These are phyloP conservation scores for Fusarium papillatum DNA, from an alignment of 2,329 filamentous ascomycete genomes.

Conservation along the genomic window DNA sequence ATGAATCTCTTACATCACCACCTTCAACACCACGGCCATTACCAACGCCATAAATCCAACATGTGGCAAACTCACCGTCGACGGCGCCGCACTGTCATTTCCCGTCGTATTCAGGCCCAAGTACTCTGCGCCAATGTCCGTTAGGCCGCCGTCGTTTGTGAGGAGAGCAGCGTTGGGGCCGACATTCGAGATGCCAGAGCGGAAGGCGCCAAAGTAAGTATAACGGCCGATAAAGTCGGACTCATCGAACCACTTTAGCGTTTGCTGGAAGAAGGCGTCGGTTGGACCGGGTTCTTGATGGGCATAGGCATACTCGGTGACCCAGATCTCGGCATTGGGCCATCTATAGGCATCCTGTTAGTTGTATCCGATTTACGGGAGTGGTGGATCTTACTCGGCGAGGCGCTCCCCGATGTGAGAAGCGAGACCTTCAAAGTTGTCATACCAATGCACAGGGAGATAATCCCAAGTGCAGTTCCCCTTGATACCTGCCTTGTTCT, in stretches of 20 bases:
- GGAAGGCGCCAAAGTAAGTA: conserved; percentile 83
- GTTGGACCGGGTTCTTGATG: conserved; percentile 68
- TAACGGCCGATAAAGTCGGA: conserved; percentile 73
- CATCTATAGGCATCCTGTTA: conserved; percentile 56
- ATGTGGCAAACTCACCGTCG: neutral
- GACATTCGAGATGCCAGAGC: conserved; percentile 78
- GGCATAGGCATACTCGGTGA: conserved; percentile 81
- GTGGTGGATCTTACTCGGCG: conserved; percentile 47
- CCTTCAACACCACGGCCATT: conserved; percentile 10
- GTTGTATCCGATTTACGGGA: neutral
- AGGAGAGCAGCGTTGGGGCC: conserved; percentile 81
- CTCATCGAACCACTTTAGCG: conserved; percentile 74
- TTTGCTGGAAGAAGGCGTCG: conserved; percentile 77
- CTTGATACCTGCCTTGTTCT: conserved; percentile 56
- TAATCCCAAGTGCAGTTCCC: conserved; percentile 74
- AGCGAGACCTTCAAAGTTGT: conserved; percentile 77
- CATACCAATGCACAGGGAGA: conserved; percentile 77
- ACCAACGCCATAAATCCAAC: conserved; percentile 13
- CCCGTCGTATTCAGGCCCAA: conserved; percentile 69
- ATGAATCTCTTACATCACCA: conserved; percentile 2
- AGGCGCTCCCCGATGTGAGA: conserved; percentile 71
- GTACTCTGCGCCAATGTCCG: conserved; percentile 84
- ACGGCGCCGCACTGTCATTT: conserved; percentile 38
- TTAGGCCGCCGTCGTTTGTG: conserved; percentile 75
- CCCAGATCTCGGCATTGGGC: conserved; percentile 76